Evolutionary conservation across 2,329 filamentous ascomycete species (phyloP).

Genomic region (Aspergillus fructus): DNA sequence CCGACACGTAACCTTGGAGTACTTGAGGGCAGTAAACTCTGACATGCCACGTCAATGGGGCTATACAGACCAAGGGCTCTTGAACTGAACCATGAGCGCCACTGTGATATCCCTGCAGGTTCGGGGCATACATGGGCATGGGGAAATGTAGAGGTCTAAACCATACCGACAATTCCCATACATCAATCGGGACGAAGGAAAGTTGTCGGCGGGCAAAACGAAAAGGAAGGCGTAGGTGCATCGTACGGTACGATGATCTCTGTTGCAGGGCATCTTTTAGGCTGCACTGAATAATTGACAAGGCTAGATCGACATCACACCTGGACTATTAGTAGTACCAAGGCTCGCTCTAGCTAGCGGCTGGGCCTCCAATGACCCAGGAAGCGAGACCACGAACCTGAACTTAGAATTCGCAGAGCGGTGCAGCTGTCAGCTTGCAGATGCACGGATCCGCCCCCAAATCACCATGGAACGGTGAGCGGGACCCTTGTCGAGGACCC

Average conservation of each 20-base stretch:
- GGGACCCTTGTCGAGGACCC: conserved; percentile 11
- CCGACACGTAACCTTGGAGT: neutral
- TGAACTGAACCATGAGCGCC: conserved; percentile 6
- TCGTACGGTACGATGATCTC: neutral
- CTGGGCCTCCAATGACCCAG: neutral
- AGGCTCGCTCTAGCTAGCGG: neutral
- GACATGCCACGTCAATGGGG: conserved; percentile 21
- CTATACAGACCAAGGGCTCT: conserved; percentile 3
- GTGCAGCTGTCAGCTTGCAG: conserved; percentile 23
- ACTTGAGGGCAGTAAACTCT: neutral
- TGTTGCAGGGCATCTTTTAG: conserved; percentile 2
- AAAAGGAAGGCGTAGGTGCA: neutral
- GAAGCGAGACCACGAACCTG: conserved; percentile 4
- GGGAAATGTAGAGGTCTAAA: neutral
- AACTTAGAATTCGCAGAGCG: conserved; percentile 9
- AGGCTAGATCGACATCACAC: neutral
- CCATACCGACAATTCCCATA: conserved; percentile 3
- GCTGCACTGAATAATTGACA: neutral
- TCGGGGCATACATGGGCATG: conserved; percentile 8
- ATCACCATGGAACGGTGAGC: conserved; percentile 14
- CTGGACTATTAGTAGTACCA: neutral
- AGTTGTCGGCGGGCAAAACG: neutral
- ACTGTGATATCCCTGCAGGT: conserved; percentile 18
- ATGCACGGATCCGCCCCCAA: conserved; percentile 24
- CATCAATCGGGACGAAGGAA: conserved; percentile 3